Conservation (phyloP, 441 rosid species). For the Pelargonium australe region DNA sequence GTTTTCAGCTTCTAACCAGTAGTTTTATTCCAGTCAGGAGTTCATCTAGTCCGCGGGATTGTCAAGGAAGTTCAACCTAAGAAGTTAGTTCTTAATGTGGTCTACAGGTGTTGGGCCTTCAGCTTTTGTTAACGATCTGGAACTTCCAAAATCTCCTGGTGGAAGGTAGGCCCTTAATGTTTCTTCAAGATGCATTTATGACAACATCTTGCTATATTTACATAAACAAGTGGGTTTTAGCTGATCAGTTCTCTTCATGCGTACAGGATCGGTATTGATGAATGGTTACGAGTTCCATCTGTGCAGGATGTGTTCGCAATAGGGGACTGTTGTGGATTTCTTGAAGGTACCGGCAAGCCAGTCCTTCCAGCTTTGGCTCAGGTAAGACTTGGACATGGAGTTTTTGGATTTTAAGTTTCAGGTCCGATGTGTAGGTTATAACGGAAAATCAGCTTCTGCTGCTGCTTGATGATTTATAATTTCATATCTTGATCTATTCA, state of each 20-base stretch:
- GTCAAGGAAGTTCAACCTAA: slow-evolving; percentile 77
- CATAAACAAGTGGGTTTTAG: not conserved
- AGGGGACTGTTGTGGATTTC: slow-evolving; percentile 88
- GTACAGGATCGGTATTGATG: slow-evolving; percentile 72
- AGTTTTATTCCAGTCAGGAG: slow-evolving; percentile 63
- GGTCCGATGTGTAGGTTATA: no score
- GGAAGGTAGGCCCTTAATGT: slow-evolving; percentile 50
- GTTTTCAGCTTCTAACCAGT: slow-evolving; percentile 10
- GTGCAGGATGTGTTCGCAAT: slow-evolving; percentile 69
- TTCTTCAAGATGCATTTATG: not conserved
- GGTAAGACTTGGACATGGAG: slow-evolving; percentile 25
- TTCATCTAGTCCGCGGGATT: slow-evolving; percentile 68
- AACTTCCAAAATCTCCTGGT: slow-evolving; percentile 75
- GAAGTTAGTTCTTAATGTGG: slow-evolving; percentile 66
- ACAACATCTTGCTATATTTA: not conserved
- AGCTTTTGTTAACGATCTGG: slow-evolving; percentile 52
- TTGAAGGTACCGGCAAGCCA: slow-evolving; percentile 66
- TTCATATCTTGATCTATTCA: no score
- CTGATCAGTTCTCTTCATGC: slow-evolving; percentile 2
- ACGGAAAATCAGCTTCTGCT: no score
- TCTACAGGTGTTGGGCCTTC: slow-evolving; percentile 95
- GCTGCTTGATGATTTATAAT: no score
- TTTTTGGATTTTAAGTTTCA: no score
- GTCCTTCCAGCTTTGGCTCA: slow-evolving; percentile 93
- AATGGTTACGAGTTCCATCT: slow-evolving; percentile 77